Evolutionary conservation across 2,329 filamentous ascomycete genomes (phyloP).

Genomic region (Colletotrichum costaricense): DNA sequence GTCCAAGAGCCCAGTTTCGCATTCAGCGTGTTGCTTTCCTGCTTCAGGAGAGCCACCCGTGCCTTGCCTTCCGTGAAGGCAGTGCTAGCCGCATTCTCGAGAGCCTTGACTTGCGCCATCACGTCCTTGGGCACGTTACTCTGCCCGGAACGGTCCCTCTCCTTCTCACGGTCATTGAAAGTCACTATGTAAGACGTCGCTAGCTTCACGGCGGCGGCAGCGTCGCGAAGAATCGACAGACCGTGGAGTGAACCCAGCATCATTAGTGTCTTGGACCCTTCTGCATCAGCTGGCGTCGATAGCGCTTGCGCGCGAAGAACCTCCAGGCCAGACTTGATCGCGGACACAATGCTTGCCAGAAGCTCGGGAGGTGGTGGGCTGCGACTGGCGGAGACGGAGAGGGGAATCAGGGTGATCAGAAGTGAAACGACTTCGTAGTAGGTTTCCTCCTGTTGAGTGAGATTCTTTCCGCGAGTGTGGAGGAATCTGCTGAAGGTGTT

Average conservation of each 20-base stretch:
- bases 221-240: slow-evolving; percentile 51
- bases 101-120: slow-evolving; percentile 45
- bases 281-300: slow-evolving; percentile 18
- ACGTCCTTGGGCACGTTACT: slow-evolving; percentile 52
- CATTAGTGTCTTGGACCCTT: slow-evolving; percentile 32
- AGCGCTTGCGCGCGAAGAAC: slow-evolving; percentile 38
- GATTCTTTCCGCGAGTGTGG: slow-evolving; percentile 40
- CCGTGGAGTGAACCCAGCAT: slow-evolving; percentile 49
- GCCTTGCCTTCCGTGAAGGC: slow-evolving; percentile 48
- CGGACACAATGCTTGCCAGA: slow-evolving; percentile 22
- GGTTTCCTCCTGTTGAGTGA: slow-evolving; percentile 55
- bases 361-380: slow-evolving; percentile 12
- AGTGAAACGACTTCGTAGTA: slow-evolving; percentile 58
- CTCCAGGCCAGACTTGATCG: slow-evolving; percentile 41
- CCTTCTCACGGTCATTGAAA: slow-evolving; percentile 52
- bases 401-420: slow-evolving; percentile 49
- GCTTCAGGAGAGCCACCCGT: slow-evolving; percentile 43
- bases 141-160: slow-evolving; percentile 51
- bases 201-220: slow-evolving; percentile 46
- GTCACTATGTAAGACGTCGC: slow-evolving; percentile 47
- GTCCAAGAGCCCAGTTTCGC: slow-evolving; percentile 42
- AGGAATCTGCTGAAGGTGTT: slow-evolving; percentile 56
- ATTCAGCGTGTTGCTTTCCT: slow-evolving; percentile 43
- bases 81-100: slow-evolving; percentile 45
- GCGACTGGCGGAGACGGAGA: slow-evolving; percentile 32